phyloP scores from a whole-genome alignment of 306 rosid genomes.

The Vigna reflexopilosa region DNA sequence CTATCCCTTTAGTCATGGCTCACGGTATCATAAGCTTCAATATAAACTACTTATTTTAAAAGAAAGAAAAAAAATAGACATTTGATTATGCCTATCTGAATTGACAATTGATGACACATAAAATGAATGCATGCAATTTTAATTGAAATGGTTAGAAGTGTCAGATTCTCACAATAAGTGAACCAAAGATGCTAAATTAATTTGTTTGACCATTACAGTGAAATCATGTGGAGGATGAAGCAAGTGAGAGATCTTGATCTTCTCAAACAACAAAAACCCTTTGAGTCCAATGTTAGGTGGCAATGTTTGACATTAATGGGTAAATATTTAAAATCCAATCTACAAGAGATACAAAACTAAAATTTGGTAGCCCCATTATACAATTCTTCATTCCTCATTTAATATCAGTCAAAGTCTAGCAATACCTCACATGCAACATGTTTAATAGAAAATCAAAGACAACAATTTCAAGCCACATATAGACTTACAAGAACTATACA shows the following conservation, averaged over 20 bases:
- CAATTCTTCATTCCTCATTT: slow-evolving; percentile 43
- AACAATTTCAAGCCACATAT: not conserved
- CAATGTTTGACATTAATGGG: not conserved
- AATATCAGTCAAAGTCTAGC: slow-evolving; percentile 39
- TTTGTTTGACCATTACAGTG: not conserved
- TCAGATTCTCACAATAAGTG: not conserved
- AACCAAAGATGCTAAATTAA: not conserved
- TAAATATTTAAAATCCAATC: not conserved
- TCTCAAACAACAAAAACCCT: not conserved
- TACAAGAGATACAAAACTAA: slow-evolving; percentile 1
- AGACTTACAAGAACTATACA: slow-evolving; percentile 54
- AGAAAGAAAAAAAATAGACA: not conserved
- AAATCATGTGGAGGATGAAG: not conserved
- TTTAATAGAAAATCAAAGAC: slow-evolving; percentile 43
- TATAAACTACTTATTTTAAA: not conserved
- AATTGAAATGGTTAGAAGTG: not conserved
- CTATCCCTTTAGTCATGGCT: not conserved
- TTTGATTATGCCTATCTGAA: not conserved
- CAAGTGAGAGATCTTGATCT: not conserved
- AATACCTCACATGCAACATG: not conserved
- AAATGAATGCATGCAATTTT: not conserved
- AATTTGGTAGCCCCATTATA: not conserved
- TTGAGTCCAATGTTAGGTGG: slow-evolving; percentile 12
- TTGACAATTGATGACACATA: not conserved
- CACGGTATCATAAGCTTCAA: not conserved